These are phyloP conservation scores for Colletotrichum musae DNA, from an alignment of 2,329 filamentous ascomycete species.

Conservation along the genomic window DNA sequence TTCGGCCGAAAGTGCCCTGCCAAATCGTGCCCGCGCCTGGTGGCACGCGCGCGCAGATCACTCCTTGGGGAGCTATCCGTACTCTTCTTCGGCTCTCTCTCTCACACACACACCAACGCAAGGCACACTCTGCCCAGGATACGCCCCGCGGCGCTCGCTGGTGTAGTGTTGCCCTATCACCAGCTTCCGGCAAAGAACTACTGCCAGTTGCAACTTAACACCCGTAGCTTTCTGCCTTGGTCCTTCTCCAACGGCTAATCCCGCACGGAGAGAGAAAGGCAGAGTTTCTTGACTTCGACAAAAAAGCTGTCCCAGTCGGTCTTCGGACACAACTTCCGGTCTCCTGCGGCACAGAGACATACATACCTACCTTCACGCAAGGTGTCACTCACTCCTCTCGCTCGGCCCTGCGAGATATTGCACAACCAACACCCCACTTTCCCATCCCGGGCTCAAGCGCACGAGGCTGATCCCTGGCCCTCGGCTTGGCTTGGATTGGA, in stretches of 20 bases:
- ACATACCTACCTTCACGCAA: background rate
- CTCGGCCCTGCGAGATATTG: constrained; percentile 16
- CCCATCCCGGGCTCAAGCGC: constrained; percentile 8
- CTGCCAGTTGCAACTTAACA: background rate
- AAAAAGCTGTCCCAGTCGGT: background rate
- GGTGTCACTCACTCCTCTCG: background rate
- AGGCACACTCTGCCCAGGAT: too few relatives aligned
- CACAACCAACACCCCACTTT: constrained; percentile 22
- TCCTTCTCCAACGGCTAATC: background rate
- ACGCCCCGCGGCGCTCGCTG: background rate
- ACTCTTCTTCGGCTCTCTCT: too few relatives aligned
- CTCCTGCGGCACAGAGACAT: background rate
- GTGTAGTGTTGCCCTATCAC: background rate
- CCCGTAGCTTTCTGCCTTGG: background rate
- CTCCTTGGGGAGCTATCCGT: too few relatives aligned
- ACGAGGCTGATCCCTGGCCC: constrained; percentile 27
- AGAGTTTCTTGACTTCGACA: background rate
- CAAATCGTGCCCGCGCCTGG: too few relatives aligned
- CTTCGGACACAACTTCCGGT: background rate
- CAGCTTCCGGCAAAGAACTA: background rate
- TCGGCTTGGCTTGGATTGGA: background rate
- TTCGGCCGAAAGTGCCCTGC: too few relatives aligned
- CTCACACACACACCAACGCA: too few relatives aligned
- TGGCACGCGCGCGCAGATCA: too few relatives aligned
- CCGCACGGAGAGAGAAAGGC: too few relatives aligned